Percentiles rank a stretch among this genome's conserved stretches.
These are phyloP conservation scores for Raphanus raphanistrum DNA, from an alignment of 345 rosid species.

Conservation along the genomic window DNA sequence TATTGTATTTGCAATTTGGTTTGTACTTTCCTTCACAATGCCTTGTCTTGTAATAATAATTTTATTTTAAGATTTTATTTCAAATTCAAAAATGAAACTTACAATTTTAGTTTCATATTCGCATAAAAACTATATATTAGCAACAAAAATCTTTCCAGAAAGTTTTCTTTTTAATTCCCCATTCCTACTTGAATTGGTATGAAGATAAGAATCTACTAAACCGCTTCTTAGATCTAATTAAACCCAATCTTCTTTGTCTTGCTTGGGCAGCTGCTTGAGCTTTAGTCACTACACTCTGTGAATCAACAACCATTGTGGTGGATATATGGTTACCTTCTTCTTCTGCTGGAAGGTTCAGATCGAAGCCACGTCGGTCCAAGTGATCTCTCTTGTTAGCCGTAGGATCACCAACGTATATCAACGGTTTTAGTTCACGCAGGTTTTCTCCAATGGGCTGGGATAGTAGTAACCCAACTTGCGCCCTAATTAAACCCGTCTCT, in stretches of 20 bases:
- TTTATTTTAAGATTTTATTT: neutral
- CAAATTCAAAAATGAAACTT: neutral
- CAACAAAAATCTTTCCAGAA: neutral
- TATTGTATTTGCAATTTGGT: conserved; percentile 24
- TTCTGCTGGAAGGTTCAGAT: conserved; percentile 33
- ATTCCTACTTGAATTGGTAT: neutral
- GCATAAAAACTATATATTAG: conserved; percentile 4
- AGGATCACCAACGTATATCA: conserved; percentile 9
- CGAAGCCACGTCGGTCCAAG: neutral
- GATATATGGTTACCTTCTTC: neutral
- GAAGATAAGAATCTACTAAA: conserved; percentile 6
- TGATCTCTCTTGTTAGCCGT: neutral
- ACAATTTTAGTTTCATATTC: conserved; percentile 15
- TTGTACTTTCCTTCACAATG: conserved; percentile 17
- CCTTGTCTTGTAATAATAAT: conserved; percentile 23
- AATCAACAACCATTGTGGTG: neutral
- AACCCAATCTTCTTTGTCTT: conserved; percentile 29
- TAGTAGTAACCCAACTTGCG: conserved; percentile 21
- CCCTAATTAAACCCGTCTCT: conserved; percentile 19
- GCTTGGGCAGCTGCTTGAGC: conserved; percentile 34
- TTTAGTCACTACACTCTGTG: neutral
- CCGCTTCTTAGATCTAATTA: conserved; percentile 28
- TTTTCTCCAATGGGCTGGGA: conserved; percentile 16
- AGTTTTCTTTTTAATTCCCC: neutral
- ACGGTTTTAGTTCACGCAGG: conserved; percentile 21